phyloP scores from a whole-genome alignment of 2,329 filamentous ascomycete genomes.

The Epichloe hybrida region DNA sequence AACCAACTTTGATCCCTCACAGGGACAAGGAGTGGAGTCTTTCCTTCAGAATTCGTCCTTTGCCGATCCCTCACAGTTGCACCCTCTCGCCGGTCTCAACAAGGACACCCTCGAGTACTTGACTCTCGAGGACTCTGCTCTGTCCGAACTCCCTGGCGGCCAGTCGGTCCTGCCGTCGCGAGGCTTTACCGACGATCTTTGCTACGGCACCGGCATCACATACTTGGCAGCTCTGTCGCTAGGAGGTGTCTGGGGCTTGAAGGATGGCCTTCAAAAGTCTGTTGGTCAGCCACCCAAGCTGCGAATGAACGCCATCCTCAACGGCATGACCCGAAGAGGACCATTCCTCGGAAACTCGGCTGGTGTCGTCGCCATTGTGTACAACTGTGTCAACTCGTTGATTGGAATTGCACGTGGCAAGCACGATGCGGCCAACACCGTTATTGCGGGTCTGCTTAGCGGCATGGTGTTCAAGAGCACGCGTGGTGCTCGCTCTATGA shows the following conservation, averaged over 20 bases:
- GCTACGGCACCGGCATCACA: slow-evolving; percentile 91
- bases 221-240: slow-evolving; percentile 78
- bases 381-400: slow-evolving; percentile 83
- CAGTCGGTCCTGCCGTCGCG: slow-evolving; percentile 84
- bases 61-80: slow-evolving; percentile 76
- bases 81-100: slow-evolving; percentile 87
- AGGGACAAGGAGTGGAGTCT: slow-evolving; percentile 68
- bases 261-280: slow-evolving; percentile 76
- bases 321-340: slow-evolving; percentile 82
- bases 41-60: slow-evolving; percentile 69
- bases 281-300: slow-evolving; percentile 71
- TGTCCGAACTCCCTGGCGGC: slow-evolving; percentile 73
- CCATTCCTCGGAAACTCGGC: slow-evolving; percentile 95
- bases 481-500: slow-evolving; percentile 76
- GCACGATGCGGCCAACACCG: slow-evolving; percentile 82
- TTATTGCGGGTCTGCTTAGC: slow-evolving; percentile 72
- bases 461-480: slow-evolving; percentile 97
- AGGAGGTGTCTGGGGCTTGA: slow-evolving; percentile 84
- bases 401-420: slow-evolving; percentile 69
- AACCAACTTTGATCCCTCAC: slow-evolving; percentile 54
- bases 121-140: slow-evolving; percentile 77
- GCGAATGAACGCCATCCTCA: slow-evolving; percentile 84
- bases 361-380: slow-evolving; percentile 88
- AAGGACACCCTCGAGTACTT: slow-evolving; percentile 91
- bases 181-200: slow-evolving; percentile 95